Percentiles rank a stretch among this genome's conserved stretches.
These are phyloP conservation scores for Fusarium sp. DNA, from an alignment of 2,329 filamentous ascomycete species.

Conservation along the genomic window DNA sequence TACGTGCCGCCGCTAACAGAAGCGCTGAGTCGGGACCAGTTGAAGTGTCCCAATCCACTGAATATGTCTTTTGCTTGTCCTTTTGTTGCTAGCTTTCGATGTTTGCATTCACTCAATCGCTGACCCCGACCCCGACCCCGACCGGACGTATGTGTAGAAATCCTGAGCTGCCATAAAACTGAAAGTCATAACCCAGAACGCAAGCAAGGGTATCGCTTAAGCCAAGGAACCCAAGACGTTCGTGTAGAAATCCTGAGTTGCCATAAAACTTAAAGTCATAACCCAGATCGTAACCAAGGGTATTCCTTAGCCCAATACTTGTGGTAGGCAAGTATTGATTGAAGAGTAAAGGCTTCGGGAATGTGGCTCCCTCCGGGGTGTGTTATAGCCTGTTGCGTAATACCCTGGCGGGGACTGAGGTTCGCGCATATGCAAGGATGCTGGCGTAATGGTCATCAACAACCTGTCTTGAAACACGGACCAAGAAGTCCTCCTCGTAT, in stretches of 20 bases:
- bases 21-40: background rate
- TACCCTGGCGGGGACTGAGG: too few relatives aligned
- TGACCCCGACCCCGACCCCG: too few relatives aligned
- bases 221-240: too few relatives aligned
- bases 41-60: background rate
- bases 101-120: background rate
- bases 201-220: constrained; percentile 8
- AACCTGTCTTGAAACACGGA: too few relatives aligned
- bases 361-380: too few relatives aligned
- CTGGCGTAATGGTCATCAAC: too few relatives aligned
- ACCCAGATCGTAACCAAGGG: constrained; percentile 30
- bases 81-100: background rate
- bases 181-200: constrained; percentile 44
- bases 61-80: background rate
- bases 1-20: background rate
- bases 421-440: too few relatives aligned
- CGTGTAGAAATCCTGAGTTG: constrained; percentile 47
- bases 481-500: too few relatives aligned
- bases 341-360: too few relatives aligned
- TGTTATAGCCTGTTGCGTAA: too few relatives aligned
- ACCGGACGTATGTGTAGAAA: constrained; percentile 33
- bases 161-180: constrained; percentile 49
- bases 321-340: too few relatives aligned
- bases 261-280: constrained; percentile 48
- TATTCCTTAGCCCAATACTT: too few relatives aligned